Base-by-base conservation (phyloP, 768 basidiomycete species). In the Russula dissimulans region DNA sequence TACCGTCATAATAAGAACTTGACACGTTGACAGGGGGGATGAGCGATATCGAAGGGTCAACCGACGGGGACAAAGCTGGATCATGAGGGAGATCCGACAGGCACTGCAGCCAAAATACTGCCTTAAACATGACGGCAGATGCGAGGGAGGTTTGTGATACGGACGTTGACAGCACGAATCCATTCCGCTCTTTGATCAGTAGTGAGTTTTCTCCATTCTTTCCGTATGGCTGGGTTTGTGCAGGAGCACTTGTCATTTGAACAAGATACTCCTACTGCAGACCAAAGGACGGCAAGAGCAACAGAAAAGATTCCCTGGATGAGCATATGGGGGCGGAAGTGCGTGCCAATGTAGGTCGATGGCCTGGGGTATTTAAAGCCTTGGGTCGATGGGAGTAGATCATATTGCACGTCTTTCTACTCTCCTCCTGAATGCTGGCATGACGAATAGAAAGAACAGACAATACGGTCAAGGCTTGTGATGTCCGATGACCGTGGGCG, bases 141-240 rank as follows among this genome's bases (percentile, higher is more conserved):
- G 34, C 9, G 36, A n/a, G n/a, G n/a, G 44, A 29, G 10, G 29
- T 17, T 17, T 42, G 18, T 32, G 3, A 53, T 49, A 44, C 63
- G 14, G 22, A 69, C 67, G 45, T 69, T 67, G 32, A 67, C 61
- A 32, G 69, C 67, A 4, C 51, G 54, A 36, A 69, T 66, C 67
- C 67, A 69, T 6, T 65, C 69, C 17, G 47, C 58, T 41, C 60
- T 61, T 50, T 69, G 61, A 3, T 12, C 26, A 3, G 14, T 14
- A 29, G 50, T 56, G 14, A 69, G 54, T 36, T 56, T 57, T 31
- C 67, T 61, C 69, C 69, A 69, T 43, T 69, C 69, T 45, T 43
- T 63, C 51, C 69, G 65, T 26, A 69, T 57, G 12, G 58, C 47
- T 4, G 68, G 68, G 1, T 63, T 51, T 0, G 51, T 53, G 50